Base-by-base conservation (phyloP, 805 yeast species). In the Pichia thaimueangensis region DNA sequence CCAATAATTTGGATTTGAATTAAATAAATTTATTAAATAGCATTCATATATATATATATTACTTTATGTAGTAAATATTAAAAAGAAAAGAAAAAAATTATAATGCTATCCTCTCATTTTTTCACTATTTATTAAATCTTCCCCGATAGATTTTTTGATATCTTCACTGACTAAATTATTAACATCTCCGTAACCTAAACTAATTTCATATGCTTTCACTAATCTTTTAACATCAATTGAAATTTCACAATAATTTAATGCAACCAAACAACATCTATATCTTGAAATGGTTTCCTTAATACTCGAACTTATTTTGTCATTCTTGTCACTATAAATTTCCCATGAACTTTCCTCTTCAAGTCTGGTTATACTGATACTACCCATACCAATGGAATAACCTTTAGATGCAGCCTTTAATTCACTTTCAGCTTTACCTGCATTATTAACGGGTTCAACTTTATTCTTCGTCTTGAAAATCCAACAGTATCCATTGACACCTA, bases 401-500 rank as follows among this genome's bases (percentile, higher is more conserved):
- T 53, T 53, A 2, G 49, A 39, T 17, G 55, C 33, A 3, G 57
- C 54, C 5, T 52, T 49, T 5, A 70, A 45, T 5, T 68, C 62
- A 10, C 76, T 73, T 42, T 67, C 73, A 1, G 62, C 55, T 19
- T 59, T 57, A 10, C 43, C 44, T 7, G 24, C 25, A 8, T 30
- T 33, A 15, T 17, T 23, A 6, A 15, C 38, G 5, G 31, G 16
- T 5, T 35, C 53, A 44, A 37, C 58, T 16, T 19, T 28, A 55
- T 3, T 40, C 9, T 70, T 63, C 0, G 93, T 78, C 58, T 86
- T 86, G 56, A 86, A 78, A 39, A 93, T 65, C 98, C 98, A 93
- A 35, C 93, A 75, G 57, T 74, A 91, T 4, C 99, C 98, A 60
- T 94, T 93, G 9, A 91, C 94, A 25, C 99, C 98, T 33, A 94